Evolutionary conservation across 371 early-diverging fungal species (phyloP), one percentile per base, ranked within the genome.

Genomic region (Fennellomyces sp.): DNA sequence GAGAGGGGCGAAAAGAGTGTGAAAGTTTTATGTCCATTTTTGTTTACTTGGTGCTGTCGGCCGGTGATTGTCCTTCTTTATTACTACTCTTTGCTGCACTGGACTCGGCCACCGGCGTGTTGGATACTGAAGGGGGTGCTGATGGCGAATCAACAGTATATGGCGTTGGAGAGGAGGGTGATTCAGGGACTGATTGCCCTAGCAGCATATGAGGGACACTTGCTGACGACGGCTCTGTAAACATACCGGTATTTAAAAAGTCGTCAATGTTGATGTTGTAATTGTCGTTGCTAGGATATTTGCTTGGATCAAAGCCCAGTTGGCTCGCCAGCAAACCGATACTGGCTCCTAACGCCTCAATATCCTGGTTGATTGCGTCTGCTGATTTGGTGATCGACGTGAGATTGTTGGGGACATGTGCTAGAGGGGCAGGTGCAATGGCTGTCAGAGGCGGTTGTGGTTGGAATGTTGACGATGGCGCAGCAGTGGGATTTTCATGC

Each of bases 221-320:
- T 7, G 0, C 6, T 5, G 35, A 52, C 23, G 35, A 49, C 11
- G 30, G 52, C 2, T 33, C 33, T 11, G 15, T 23, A 45, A 45
- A 54, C 55, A n/a, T 54, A 36, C 55, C 50, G 17, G 62, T 57
- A 41, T 57, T 64, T 11, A 64, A 27, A 38, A 64, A 64, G 19
- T 64, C 64, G 39, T 64, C 64, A 31, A 64, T 58, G 41, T 64
- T 64, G n/a, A 64, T 54, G 13, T n/a, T 36, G n/a, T n/a, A n/a
- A 38, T 29, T 29, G 47, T 49, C 50, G 6, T 35, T 50, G 17
- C 29, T 28, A 21, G 15, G 11, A 27, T 25, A 36, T 17, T 64
- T 64, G 39, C n/a, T 33, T 21, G 59, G 53, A 49, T 64, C 64
- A 26, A 64, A 59, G 17, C 64, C 64, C 8, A 64, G 26, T 19